Evolutionary conservation across 805 yeast species (phyloP).

Genomic region (Kodamaea laetipori): DNA sequence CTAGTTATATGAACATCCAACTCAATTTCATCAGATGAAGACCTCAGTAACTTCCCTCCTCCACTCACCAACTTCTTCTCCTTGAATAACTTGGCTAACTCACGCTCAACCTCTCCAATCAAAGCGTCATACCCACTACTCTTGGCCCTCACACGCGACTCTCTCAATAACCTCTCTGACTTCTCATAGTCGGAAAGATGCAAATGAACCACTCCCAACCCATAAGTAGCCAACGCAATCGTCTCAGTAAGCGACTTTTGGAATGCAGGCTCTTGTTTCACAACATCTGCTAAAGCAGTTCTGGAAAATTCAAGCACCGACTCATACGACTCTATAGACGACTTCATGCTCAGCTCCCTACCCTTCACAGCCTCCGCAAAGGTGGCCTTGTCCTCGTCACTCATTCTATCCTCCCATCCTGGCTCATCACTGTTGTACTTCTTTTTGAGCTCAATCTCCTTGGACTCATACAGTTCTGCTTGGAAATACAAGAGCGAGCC

Average conservation of each 20-base stretch:
- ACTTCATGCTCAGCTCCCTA: constrained; percentile 28
- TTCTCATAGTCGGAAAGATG: constrained; percentile 56
- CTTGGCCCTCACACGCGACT: constrained; percentile 69
- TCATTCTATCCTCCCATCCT: constrained; percentile 17
- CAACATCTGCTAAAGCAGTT: constrained; percentile 9
- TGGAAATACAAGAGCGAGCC: constrained; percentile 70
- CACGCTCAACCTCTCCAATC: constrained; percentile 64
- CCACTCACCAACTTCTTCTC: constrained; percentile 27
- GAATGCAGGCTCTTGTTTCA: constrained; percentile 1
- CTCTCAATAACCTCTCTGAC: constrained; percentile 64
- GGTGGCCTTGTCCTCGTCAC: constrained; percentile 26
- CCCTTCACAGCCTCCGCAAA: constrained; percentile 22
- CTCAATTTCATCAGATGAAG: constrained; percentile 21
- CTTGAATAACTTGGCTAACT: constrained; percentile 54
- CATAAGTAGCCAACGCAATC: constrained; percentile 79
- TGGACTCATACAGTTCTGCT: constrained; percentile 61
- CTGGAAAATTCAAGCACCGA: constrained; percentile 38
- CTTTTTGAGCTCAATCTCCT: constrained; percentile 34
- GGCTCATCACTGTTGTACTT: neutral
- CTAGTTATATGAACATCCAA: constrained; percentile 18
- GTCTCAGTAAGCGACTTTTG: constrained; percentile 28
- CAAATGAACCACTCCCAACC: constrained; percentile 77
- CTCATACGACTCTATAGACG: constrained; percentile 37
- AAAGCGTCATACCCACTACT: constrained; percentile 66
- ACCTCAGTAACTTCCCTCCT: constrained; percentile 3